phyloP scores from a whole-genome alignment of 192 early-diverging fungal genomes.

The Coemansia guatemalensis region DNA sequence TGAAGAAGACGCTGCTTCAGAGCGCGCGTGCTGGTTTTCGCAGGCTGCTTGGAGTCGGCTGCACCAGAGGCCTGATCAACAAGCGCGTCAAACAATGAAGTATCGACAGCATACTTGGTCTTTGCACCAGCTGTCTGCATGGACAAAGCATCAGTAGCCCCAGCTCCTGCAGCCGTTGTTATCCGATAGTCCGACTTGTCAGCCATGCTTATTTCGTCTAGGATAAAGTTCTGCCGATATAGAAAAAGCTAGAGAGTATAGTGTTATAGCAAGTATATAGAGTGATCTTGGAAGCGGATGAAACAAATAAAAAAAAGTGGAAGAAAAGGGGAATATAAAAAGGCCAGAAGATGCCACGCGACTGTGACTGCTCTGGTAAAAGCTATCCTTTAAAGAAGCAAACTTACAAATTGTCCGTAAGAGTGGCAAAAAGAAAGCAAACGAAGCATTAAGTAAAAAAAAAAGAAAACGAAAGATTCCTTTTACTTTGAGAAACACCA shows the following conservation, averaged over 20 bases:
- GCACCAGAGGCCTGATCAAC: conserved; percentile 34
- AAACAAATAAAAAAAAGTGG: neutral
- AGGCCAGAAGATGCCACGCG: too few relatives aligned
- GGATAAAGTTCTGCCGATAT: neutral
- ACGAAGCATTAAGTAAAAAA: too few relatives aligned
- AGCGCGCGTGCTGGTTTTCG: conserved; percentile 2
- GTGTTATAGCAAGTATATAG: neutral
- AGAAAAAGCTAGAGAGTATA: neutral
- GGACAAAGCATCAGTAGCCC: neutral
- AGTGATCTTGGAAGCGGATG: neutral
- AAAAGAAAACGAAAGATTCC: too few relatives aligned
- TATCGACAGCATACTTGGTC: conserved; percentile 46
- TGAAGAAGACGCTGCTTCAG: conserved; percentile 57
- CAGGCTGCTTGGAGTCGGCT: neutral
- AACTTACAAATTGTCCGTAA: too few relatives aligned
- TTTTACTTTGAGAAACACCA: too few relatives aligned
- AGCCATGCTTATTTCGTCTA: neutral
- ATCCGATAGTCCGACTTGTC: neutral
- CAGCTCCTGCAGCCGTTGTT: conserved; percentile 2
- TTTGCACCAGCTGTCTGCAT: neutral
- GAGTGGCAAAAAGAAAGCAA: too few relatives aligned
- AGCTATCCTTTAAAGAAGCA: too few relatives aligned
- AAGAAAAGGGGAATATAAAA: neutral
- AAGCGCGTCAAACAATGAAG: conserved; percentile 42
- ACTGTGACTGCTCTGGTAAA: too few relatives aligned